phyloP scores from a whole-genome alignment of 2,329 filamentous ascomycete genomes.

The Macrophomina pseudophaseolina region DNA sequence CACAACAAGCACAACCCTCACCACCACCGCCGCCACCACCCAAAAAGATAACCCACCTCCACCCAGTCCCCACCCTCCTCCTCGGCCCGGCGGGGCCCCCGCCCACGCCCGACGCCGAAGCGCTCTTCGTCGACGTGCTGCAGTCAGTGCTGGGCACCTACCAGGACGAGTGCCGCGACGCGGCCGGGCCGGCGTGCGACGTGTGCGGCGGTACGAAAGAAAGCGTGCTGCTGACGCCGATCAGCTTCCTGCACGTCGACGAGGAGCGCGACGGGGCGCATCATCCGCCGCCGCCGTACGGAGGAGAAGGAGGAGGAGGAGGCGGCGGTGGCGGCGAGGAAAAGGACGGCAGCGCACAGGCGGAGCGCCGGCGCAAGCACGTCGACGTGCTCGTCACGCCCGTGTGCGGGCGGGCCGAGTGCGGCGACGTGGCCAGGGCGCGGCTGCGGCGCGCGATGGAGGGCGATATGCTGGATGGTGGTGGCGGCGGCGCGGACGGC shows the following conservation, averaged over 20 bases:
- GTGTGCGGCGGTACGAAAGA: not conserved
- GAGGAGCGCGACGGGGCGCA: not conserved
- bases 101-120: not conserved
- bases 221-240: slow-evolving; percentile 17
- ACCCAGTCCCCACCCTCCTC: not conserved
- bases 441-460: slow-evolving; percentile 36
- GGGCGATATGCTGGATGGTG: slow-evolving; percentile 18
- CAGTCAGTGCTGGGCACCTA: not conserved
- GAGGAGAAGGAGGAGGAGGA: not conserved
- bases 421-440: slow-evolving; percentile 5
- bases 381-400: slow-evolving; percentile 23
- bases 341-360: too few species aligned
- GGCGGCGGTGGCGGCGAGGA: not conserved
- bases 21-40: not conserved
- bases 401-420: slow-evolving; percentile 1
- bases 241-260: slow-evolving; percentile 17
- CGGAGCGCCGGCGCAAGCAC: not conserved
- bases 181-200: not conserved
- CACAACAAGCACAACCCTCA: not conserved
- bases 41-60: slow-evolving; percentile 2
- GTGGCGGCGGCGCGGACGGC: not conserved
- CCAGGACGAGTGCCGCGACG: not conserved
- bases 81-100: not conserved
- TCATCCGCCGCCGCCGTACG: not conserved
- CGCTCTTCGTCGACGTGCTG: slow-evolving; percentile 16